These are phyloP conservation scores for Hanseniaspora clermontiae DNA, from an alignment of 805 yeast species.

Conservation along the genomic window DNA sequence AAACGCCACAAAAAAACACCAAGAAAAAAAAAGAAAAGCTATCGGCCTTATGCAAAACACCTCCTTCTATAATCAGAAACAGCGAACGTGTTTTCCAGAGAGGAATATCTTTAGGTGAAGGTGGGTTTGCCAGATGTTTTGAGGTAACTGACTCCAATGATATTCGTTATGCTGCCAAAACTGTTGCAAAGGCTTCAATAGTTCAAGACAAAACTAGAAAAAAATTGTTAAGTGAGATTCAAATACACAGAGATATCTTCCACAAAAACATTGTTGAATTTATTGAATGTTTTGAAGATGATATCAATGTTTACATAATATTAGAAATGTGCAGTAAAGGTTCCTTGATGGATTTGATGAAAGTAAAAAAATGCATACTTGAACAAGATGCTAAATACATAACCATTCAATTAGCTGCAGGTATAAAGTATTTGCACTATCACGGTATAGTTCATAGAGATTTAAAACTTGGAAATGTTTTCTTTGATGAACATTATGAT, in stretches of 20 bases:
- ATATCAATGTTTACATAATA: constrained; percentile 80
- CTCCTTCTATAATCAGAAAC: constrained; percentile 84
- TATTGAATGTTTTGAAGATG: constrained; percentile 94
- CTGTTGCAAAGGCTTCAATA: constrained; percentile 91
- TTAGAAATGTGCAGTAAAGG: constrained; percentile 93
- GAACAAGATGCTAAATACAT: constrained; percentile 87
- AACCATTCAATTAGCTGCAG: constrained; percentile 88
- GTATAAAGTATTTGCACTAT: constrained; percentile 81
- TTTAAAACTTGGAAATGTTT: constrained; percentile 87
- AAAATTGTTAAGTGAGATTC: constrained; percentile 81
- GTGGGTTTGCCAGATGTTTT: constrained; percentile 97
- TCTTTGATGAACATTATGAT: constrained; percentile 87
- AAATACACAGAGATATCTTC: constrained; percentile 78
- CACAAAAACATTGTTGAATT: constrained; percentile 88
- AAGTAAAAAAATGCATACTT: constrained; percentile 66
- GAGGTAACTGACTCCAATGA: constrained; percentile 89
- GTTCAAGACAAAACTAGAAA: constrained; percentile 76
- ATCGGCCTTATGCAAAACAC: constrained; percentile 86
- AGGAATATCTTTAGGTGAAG: constrained; percentile 88
- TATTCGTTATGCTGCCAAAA: constrained; percentile 83
- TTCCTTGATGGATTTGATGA: constrained; percentile 82
- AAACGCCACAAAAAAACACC: constrained; percentile 28
- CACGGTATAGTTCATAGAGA: constrained; percentile 92
- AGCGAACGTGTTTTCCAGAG: constrained; percentile 84
- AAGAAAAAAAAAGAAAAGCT: constrained; percentile 73